Evolutionary conservation across 192 early-diverging fungal species (phyloP), one percentile per base, ranked within the genome.

Genomic region (Spizellomyces sp.): DNA sequence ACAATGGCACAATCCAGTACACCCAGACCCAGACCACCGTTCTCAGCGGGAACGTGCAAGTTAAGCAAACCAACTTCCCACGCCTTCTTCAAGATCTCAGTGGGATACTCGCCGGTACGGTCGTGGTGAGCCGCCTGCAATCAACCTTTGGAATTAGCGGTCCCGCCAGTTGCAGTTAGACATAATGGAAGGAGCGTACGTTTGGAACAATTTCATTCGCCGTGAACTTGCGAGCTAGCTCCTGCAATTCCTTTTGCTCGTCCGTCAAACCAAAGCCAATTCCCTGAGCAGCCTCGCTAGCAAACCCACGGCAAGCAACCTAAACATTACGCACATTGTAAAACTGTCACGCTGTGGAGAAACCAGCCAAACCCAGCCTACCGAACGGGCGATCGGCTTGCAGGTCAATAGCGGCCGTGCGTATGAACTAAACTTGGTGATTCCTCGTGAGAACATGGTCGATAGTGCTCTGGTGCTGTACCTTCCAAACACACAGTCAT

Each of bases 31-130:
- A 92, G 76, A 66, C 96, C 96, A 45, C 95, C 95, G 75, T 91
- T 95, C 57, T 84, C 86, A 44, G 84, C 71, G 44, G 95, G 93
- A 48, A 98, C 86, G 77, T 98, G 94, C 6, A 90, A 89, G 83
- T 98, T 98, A 75, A 95, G 86, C 22, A 98, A 82, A 43, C 95
- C 95, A 62, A 94, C 83, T 69, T 98, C 94, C 95, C 95, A 98
- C 5, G 92, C 92, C 77, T 85, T 85, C 73, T 85, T 85, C 52
- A 85, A 66, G 70, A 85, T 85, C 66, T 85, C 83, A 45, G 69
- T 73, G 9, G 96, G 96, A 79, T 96, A 98, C 77, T 96, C 93
- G 60, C 96, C 96, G 15, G 93, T 96, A 62, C 87, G 81, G 77
- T 98, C 96, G 76, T 96, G 93, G 77, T 98, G 89, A 6, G 94